Conservation (phyloP, 1,139 yeast genomes). For the Sugiyamaella novakii region DNA sequence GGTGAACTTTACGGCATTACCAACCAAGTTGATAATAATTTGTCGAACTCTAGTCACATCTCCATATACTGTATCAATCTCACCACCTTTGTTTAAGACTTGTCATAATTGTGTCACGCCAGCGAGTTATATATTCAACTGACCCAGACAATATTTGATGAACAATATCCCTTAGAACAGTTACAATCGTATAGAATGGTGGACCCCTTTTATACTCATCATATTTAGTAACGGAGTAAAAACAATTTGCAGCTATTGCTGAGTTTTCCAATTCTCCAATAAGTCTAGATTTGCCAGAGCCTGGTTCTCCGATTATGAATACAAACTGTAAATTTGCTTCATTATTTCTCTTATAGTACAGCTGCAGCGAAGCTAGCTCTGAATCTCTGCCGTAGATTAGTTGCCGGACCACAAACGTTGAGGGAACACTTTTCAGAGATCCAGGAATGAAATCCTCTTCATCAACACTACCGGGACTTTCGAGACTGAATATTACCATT, state of each 20-base stretch:
- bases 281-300: constrained; percentile 53
- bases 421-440: constrained; percentile 28
- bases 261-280: constrained; percentile 48
- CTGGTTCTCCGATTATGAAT: constrained; percentile 50
- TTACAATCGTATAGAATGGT: constrained; percentile 41
- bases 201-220: constrained; percentile 43
- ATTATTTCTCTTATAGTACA: constrained; percentile 37
- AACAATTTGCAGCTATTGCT: constrained; percentile 46
- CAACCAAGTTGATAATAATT: constrained; percentile 56
- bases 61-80: constrained; percentile 50
- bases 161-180: constrained; percentile 48
- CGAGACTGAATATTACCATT: constrained; percentile 31
- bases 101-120: constrained; percentile 50
- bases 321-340: constrained; percentile 41
- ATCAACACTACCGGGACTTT: constrained; percentile 24
- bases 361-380: constrained; percentile 39
- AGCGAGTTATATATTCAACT: constrained; percentile 44
- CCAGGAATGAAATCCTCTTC: constrained; percentile 34
- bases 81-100: constrained; percentile 50
- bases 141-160: constrained; percentile 51
- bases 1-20: constrained; percentile 62
- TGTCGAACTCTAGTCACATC: constrained; percentile 58
- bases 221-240: constrained; percentile 51
- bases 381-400: constrained; percentile 47
- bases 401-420: constrained; percentile 41